A percentile compares a stretch with the other conserved stretches of the same genome.
These are phyloP conservation scores for Apiospora phragmitis DNA, from an alignment of 2,329 filamentous ascomycete species.

Conservation along the genomic window DNA sequence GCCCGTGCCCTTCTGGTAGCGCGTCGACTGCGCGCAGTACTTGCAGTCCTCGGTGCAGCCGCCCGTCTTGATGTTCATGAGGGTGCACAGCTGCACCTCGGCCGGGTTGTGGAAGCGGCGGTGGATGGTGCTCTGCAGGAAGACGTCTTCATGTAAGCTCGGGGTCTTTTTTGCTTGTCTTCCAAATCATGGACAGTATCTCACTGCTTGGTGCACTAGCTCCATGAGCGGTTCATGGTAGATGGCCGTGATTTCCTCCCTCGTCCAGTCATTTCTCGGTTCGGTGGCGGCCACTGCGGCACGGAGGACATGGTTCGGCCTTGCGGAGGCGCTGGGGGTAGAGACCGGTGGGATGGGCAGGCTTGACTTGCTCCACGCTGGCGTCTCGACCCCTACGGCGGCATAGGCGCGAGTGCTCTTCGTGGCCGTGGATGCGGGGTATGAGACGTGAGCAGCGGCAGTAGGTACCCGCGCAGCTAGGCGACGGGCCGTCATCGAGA, in stretches of 20 bases:
- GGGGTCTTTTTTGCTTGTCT: neutral
- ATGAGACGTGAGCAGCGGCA: neutral
- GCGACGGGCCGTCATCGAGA: neutral
- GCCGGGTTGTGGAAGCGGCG: constrained; percentile 82
- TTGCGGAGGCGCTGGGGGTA: neutral
- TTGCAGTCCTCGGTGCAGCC: constrained; percentile 91
- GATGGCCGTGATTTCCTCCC: constrained; percentile 77
- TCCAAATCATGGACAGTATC: constrained; percentile 24
- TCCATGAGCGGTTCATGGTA: constrained; percentile 83
- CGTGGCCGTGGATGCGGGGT: neutral
- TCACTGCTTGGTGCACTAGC: constrained; percentile 72
- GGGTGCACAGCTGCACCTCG: constrained; percentile 86
- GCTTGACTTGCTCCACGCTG: neutral
- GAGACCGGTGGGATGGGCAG: neutral
- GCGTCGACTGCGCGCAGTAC: constrained; percentile 88
- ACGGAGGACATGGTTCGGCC: constrained; percentile 34
- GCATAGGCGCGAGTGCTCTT: constrained; percentile 4
- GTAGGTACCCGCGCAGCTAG: neutral
- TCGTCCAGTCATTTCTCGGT: constrained; percentile 76
- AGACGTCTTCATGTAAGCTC: constrained; percentile 13
- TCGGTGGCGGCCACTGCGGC: constrained; percentile 59
- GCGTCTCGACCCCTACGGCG: neutral
- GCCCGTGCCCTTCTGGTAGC: constrained; percentile 74
- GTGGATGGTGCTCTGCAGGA: constrained; percentile 69
- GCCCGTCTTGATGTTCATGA: constrained; percentile 97